Evolutionary conservation across 148 eudicot species (phyloP).

Genomic region (Limonium bicolor): DNA sequence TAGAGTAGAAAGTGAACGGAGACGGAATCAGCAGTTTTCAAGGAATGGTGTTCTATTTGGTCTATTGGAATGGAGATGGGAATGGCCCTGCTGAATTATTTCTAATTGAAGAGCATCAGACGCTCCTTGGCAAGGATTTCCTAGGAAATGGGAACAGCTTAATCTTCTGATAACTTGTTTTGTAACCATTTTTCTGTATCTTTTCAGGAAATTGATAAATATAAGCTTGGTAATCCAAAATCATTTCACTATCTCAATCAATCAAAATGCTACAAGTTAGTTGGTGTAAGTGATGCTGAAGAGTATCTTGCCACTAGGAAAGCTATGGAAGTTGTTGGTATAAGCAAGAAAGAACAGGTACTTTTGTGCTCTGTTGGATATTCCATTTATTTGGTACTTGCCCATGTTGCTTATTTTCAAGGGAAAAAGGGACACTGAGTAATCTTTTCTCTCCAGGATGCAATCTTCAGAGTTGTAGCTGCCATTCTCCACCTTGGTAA

Average conservation of each 20-base stretch:
- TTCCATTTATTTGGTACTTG: not conserved
- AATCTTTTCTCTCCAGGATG: slow-evolving; percentile 3
- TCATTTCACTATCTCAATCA: slow-evolving; percentile 12
- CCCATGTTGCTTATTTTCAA: not conserved
- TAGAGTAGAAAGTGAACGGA: no score
- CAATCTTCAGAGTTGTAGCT: slow-evolving; percentile 12
- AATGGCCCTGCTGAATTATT: no score
- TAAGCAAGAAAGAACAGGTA: slow-evolving; percentile 13
- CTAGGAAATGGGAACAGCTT: no score
- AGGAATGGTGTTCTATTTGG: no score
- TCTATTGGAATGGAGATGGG: no score
- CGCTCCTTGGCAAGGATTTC: no score
- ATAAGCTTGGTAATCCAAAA: slow-evolving; percentile 11
- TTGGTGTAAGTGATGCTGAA: slow-evolving; percentile 12
- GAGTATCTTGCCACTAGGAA: slow-evolving; percentile 12
- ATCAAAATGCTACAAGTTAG: slow-evolving; percentile 9
- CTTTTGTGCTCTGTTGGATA: not conserved
- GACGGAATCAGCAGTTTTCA: no score
- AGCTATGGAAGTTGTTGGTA: slow-evolving; percentile 14
- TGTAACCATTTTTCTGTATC: not conserved
- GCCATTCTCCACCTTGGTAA: slow-evolving; percentile 11
- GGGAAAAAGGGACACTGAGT: not conserved
- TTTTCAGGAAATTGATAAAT: slow-evolving; percentile 7
- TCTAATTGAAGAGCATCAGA: no score
- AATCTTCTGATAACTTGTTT: no score